Conservation (phyloP, 2,329 filamentous ascomycete genomes). For the Alternaria ventricosa region DNA sequence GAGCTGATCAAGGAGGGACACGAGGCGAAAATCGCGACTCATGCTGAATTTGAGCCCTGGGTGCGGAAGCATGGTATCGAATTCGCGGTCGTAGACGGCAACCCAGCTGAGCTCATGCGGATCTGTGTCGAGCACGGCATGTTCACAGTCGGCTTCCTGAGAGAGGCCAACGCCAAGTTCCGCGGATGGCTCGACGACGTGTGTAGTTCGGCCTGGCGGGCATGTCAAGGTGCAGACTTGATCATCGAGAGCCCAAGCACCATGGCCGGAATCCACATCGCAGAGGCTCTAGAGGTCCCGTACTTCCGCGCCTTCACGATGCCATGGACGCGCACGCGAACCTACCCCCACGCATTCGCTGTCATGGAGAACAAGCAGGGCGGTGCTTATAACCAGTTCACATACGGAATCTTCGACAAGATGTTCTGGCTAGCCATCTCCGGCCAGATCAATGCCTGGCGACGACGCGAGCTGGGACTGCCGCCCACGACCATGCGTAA, state of each 20-base stretch:
- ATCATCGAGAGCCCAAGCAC: slow-evolving; percentile 95
- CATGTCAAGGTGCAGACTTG: slow-evolving; percentile 85
- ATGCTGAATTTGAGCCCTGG: slow-evolving; percentile 88
- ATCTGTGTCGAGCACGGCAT: slow-evolving; percentile 97
- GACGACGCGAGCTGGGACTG: slow-evolving; percentile 78
- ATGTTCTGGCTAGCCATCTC: slow-evolving; percentile 96
- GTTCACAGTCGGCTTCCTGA: slow-evolving; percentile 90
- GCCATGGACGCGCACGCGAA: slow-evolving; percentile 96
- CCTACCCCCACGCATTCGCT: slow-evolving; percentile 95
- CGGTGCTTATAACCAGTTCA: slow-evolving; percentile 92
- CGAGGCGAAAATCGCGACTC: slow-evolving; percentile 84
- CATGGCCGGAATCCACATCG: slow-evolving; percentile 98
- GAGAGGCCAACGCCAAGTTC: slow-evolving; percentile 76
- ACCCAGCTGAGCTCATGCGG: slow-evolving; percentile 92
- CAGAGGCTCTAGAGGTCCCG: slow-evolving; percentile 87
- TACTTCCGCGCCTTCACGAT: slow-evolving; percentile 98
- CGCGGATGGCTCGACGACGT: slow-evolving; percentile 94
- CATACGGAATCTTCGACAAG: slow-evolving; percentile 95
- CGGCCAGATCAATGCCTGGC: slow-evolving; percentile 90
- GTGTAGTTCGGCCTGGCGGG: slow-evolving; percentile 78
- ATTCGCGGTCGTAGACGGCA: slow-evolving; percentile 85
- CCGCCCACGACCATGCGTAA: slow-evolving; percentile 84
- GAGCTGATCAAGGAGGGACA: slow-evolving; percentile 88
- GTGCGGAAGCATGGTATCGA: slow-evolving; percentile 92
- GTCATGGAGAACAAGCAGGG: slow-evolving; percentile 94